A percentile compares a stretch with the other conserved stretches of the same genome.
These are phyloP conservation scores for Salvia miltiorrhiza DNA, from an alignment of 257 asterid genomes.

Conservation along the genomic window DNA sequence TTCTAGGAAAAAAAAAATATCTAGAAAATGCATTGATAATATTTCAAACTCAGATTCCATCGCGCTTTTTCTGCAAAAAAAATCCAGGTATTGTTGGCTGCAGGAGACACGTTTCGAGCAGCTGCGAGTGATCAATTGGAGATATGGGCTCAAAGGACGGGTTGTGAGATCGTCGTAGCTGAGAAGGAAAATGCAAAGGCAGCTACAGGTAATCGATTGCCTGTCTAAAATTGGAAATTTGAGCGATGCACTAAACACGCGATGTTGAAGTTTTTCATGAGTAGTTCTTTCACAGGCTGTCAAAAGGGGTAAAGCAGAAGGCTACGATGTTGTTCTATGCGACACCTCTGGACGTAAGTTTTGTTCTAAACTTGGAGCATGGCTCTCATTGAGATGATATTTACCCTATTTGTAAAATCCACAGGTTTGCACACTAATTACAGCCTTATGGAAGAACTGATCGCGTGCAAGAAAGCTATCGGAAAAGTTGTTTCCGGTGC, in stretches of 20 bases:
- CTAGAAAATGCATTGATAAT: neutral
- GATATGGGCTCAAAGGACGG: conserved; percentile 96
- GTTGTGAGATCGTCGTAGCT: conserved; percentile 89
- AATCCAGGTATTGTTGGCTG: conserved; percentile 77
- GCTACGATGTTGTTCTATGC: conserved; percentile 73
- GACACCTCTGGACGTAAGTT: conserved; percentile 98
- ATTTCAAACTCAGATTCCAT: neutral
- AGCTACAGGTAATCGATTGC: conserved; percentile 57
- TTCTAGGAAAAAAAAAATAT: neutral
- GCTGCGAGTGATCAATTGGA: conserved; percentile 95
- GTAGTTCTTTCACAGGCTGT: conserved; percentile 98
- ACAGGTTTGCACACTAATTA: conserved; percentile 93
- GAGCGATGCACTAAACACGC: conserved; percentile 16
- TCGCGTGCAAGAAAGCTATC: conserved; percentile 79
- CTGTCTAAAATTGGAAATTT: neutral
- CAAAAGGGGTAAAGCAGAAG: conserved; percentile 74
- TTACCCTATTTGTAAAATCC: conserved; percentile 7
- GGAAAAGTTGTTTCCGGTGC: conserved; percentile 77
- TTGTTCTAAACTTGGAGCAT: neutral
- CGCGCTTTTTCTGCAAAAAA: conserved; percentile 9
- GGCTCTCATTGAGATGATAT: neutral
- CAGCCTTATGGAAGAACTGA: conserved; percentile 94
- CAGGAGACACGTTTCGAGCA: conserved; percentile 98
- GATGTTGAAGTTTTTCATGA: conserved; percentile 69
- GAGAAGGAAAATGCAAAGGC: conserved; percentile 85